Evolutionary conservation across 2,329 filamentous ascomycete genomes (phyloP).

Genomic region (Calcarisporium arbuscula): DNA sequence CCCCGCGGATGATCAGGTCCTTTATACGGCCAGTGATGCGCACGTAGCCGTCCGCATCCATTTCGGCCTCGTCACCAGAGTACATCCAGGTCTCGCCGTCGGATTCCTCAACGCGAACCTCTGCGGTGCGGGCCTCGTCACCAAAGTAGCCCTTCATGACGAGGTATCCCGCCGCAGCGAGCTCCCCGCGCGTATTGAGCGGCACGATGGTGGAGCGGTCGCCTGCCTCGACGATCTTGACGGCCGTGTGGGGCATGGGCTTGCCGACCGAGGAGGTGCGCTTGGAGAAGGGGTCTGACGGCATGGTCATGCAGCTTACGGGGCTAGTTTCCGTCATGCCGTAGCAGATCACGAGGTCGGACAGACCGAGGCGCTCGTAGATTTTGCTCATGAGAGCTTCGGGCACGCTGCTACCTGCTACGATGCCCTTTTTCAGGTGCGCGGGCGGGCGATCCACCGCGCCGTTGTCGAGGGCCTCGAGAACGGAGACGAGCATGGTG

Average conservation of each 20-base stretch:
- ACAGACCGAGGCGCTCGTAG: slow-evolving; percentile 67
- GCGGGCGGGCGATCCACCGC: slow-evolving; percentile 16
- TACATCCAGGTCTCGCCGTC: slow-evolving; percentile 66
- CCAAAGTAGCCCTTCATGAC: slow-evolving; percentile 89
- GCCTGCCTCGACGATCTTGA: slow-evolving; percentile 67
- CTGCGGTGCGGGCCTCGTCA: slow-evolving; percentile 62
- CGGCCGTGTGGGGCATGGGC: slow-evolving; percentile 72
- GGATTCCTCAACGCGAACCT: slow-evolving; percentile 48
- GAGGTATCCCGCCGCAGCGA: slow-evolving; percentile 77
- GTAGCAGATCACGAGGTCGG: slow-evolving; percentile 86
- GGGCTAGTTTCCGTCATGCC: slow-evolving; percentile 90
- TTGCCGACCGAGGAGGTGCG: slow-evolving; percentile 71
- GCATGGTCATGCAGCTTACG: slow-evolving; percentile 75
- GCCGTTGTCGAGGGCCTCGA: slow-evolving; percentile 61
- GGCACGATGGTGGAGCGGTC: slow-evolving; percentile 56
- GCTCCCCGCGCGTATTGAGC: slow-evolving; percentile 65
- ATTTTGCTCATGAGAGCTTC: slow-evolving; percentile 72
- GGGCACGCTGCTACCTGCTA: slow-evolving; percentile 80
- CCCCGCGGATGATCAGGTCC: slow-evolving; percentile 89
- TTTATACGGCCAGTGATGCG: slow-evolving; percentile 89
- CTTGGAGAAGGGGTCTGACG: slow-evolving; percentile 65
- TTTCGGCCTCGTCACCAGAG: slow-evolving; percentile 84
- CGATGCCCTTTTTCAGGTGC: slow-evolving; percentile 78
- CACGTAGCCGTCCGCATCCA: slow-evolving; percentile 79
- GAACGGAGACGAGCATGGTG: slow-evolving; percentile 88